Conservation (phyloP, 2,329 filamentous ascomycete species). For the Podosphaera fusca region DNA sequence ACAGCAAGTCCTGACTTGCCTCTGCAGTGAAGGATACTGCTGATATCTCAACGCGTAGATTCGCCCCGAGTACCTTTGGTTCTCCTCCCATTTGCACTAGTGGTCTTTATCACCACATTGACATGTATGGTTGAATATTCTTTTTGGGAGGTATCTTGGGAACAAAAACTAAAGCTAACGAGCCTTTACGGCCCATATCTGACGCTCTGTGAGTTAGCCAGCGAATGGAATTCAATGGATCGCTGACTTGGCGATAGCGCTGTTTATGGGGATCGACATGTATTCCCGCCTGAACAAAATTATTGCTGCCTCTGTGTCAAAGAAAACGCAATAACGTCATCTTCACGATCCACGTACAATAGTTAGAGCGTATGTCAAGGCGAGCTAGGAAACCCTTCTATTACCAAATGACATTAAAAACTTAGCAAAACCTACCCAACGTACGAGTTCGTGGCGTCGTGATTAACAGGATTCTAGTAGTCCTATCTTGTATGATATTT, state of each 20-base stretch:
- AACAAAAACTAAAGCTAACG: slow-evolving; percentile 25
- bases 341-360: no score
- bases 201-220: slow-evolving; percentile 24
- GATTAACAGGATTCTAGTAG: no score
- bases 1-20: slow-evolving; percentile 18
- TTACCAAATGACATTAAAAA: no score
- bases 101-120: slow-evolving; percentile 36
- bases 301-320: slow-evolving; percentile 3
- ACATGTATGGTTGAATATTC: slow-evolving; percentile 38
- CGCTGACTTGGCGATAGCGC: slow-evolving; percentile 10
- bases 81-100: slow-evolving; percentile 33
- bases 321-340: not conserved
- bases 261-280: slow-evolving; percentile 22
- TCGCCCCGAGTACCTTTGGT: slow-evolving; percentile 33
- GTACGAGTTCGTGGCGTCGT: no score
- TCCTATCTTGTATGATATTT: no score
- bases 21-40: not conserved
- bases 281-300: slow-evolving; percentile 14
- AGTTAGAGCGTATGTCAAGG: no score
- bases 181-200: slow-evolving; percentile 34
- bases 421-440: no score
- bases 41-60: slow-evolving; percentile 17
- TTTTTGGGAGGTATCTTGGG: slow-evolving; percentile 25
- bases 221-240: not conserved
- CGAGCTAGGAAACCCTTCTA: no score